Evolutionary conservation across 257 asterid species (phyloP).

Genomic region (Ehretia macrophylla): DNA sequence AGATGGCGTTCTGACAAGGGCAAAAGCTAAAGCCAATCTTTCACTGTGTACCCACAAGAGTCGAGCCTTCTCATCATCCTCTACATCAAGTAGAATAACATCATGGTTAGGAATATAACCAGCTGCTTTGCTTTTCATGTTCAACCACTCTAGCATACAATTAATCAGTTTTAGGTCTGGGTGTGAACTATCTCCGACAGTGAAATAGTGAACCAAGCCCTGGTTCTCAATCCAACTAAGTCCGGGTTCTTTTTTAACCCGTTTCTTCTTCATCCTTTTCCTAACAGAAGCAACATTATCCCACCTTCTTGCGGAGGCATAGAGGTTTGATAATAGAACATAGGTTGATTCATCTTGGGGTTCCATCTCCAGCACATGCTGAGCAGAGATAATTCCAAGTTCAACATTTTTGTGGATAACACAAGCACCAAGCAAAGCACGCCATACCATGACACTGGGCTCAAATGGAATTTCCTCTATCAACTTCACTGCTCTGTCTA

Average conservation of each 20-base stretch:
- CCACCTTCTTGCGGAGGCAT: conserved; percentile 79
- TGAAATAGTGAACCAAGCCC: conserved; percentile 72
- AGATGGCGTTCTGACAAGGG: conserved; percentile 56
- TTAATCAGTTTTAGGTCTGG: conserved; percentile 63
- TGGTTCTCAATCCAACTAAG: conserved; percentile 87
- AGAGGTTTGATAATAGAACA: conserved; percentile 71
- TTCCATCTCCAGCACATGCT: conserved; percentile 69
- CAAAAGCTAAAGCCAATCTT: conserved; percentile 82
- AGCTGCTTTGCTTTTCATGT: conserved; percentile 39
- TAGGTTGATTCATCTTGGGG: conserved; percentile 81
- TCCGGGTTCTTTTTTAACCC: conserved; percentile 87
- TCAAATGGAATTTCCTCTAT: conserved; percentile 62
- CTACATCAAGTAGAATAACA: conserved; percentile 83
- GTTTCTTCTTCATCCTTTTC: conserved; percentile 68
- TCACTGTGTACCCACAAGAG: conserved; percentile 93
- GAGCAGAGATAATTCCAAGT: conserved; percentile 72
- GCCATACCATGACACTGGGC: conserved; percentile 96
- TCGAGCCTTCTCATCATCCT: conserved; percentile 79
- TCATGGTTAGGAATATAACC: conserved; percentile 64
- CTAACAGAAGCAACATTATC: conserved; percentile 64
- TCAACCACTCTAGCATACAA: conserved; percentile 86
- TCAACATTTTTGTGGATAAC: conserved; percentile 68
- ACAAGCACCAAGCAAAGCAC: conserved; percentile 92
- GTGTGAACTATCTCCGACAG: conserved; percentile 80
- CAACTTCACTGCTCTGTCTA: conserved; percentile 65